Evolutionary conservation across 306 rosid genomes (phyloP), one percentile per base, ranked within the genome.

Genomic region (Fagus sylvatica): DNA sequence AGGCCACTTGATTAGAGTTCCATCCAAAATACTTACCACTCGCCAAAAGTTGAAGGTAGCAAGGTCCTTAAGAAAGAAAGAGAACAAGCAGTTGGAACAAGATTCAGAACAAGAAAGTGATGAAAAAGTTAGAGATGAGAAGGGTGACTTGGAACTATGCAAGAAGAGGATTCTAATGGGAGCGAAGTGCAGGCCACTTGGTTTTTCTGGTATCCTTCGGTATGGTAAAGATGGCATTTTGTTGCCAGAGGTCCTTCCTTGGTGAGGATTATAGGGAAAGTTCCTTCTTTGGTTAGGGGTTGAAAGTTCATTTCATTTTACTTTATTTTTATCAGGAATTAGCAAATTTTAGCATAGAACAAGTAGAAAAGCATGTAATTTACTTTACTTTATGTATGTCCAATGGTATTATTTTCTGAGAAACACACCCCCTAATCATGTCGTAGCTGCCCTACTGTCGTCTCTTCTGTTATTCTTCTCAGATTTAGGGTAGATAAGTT

Each of bases 131-230:
- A 46, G 3, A 46, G 51, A 46, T 8, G 51, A 46, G 51, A 46
- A 46, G 51, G 51, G 51, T 2, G 51, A 46, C 4, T 46, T 46
- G 33, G 78, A 75, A 46, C 73, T 90, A 48, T 91, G 97, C 78
- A 89, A 84, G 84, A 91, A 84, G 84, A 91, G 93, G 80, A 91
- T 89, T 77, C 89, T 91, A 19, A 85, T 86, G 91, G 97, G 97
- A 82, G 62, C 40, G 55, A 91, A 82, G 74, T 91, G 94, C 90
- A 91, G 66, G 76, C 91, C 93, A 6, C 62, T 89, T 68, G 71
- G 73, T 40, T 78, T 85, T 46, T 83, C 90, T 9, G 83, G 87
- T n/a, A 49, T 78, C 53, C 87, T 83, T n/a, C 71, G 33, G 12
- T 86, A 85, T 22, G 85, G 85, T 49, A 13, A 81, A 42, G 6